A percentile compares a stretch with the other conserved stretches of the same genome.
phyloP scores from a whole-genome alignment of 805 yeast species.

The Kregervanrija fluxuum region DNA sequence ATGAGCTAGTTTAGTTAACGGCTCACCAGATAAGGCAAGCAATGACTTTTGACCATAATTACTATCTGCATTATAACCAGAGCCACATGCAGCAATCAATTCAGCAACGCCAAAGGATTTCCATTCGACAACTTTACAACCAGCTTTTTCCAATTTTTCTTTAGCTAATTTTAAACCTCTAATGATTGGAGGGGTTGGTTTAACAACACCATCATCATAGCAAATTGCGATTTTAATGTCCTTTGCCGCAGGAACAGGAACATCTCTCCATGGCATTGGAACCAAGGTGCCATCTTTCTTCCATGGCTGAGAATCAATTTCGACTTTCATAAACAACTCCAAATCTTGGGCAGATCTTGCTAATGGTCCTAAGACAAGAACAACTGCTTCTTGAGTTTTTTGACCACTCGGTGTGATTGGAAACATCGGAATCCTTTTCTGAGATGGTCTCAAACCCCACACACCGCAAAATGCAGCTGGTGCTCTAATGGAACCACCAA shows the following conservation, averaged over 20 bases:
- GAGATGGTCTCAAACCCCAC: constrained; percentile 44
- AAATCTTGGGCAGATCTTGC: constrained; percentile 43
- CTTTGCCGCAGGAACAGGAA: constrained; percentile 27
- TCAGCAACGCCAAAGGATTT: constrained; percentile 42
- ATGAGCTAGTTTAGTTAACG: constrained; percentile 47
- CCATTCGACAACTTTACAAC: constrained; percentile 47
- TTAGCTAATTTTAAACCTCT: constrained; percentile 40
- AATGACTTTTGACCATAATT: constrained; percentile 41
- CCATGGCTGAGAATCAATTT: constrained; percentile 50
- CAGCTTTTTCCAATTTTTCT: constrained; percentile 45
- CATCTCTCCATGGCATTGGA: constrained; percentile 45
- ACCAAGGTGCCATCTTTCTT: constrained; percentile 37
- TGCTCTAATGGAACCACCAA: constrained; percentile 44
- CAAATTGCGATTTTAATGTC: constrained; percentile 39
- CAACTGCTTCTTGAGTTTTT: constrained; percentile 41
- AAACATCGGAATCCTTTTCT: constrained; percentile 38
- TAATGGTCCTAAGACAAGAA: constrained; percentile 40
- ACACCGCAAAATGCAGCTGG: constrained; percentile 49
- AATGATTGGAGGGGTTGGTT: constrained; percentile 42
- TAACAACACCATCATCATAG: constrained; percentile 40
- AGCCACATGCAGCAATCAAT: constrained; percentile 47
- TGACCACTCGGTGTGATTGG: constrained; percentile 31
- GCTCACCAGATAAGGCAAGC: constrained; percentile 58
- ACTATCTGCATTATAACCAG: constrained; percentile 55
- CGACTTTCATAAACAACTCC: constrained; percentile 38